A percentile compares a stretch with the other conserved stretches of the same genome.
These are phyloP conservation scores for Senna siamea DNA, from an alignment of 306 rosid genomes.

Conservation along the genomic window DNA sequence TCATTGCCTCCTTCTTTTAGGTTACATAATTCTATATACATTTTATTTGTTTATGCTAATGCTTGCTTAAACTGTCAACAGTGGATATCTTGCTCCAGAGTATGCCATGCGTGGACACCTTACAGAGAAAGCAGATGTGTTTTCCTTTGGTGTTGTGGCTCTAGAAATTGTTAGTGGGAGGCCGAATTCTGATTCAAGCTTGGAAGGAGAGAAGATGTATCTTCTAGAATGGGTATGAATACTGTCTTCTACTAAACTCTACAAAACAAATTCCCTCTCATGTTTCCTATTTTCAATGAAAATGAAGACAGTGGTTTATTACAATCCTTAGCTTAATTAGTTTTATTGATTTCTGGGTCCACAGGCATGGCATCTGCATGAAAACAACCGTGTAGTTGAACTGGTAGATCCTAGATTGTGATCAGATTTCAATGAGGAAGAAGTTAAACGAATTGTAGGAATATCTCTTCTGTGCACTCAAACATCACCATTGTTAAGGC, in stretches of 20 bases:
- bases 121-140: constrained; percentile 84
- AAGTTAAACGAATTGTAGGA: not conserved
- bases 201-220: constrained; percentile 63
- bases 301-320: too few species aligned
- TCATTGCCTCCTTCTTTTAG: not conserved
- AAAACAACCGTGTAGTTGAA: constrained; percentile 30
- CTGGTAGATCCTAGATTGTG: constrained; percentile 54
- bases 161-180: constrained; percentile 75
- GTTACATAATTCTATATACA: not conserved
- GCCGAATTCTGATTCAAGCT: constrained; percentile 64
- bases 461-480: constrained; percentile 16
- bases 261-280: too few species aligned
- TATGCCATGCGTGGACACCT: constrained; percentile 91
- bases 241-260: too few species aligned
- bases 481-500: not conserved
- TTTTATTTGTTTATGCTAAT: not conserved
- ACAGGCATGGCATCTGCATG: constrained; percentile 6
- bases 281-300: not conserved
- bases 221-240: constrained; percentile 78
- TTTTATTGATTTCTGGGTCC: not conserved
- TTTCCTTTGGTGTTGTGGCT: constrained; percentile 87
- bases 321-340: not conserved
- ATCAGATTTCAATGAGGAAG: not conserved
- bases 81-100: constrained; percentile 92
- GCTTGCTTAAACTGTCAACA: constrained; percentile 22